Conservation (phyloP, 805 yeast species). For the Komagataella phaffii region DNA sequence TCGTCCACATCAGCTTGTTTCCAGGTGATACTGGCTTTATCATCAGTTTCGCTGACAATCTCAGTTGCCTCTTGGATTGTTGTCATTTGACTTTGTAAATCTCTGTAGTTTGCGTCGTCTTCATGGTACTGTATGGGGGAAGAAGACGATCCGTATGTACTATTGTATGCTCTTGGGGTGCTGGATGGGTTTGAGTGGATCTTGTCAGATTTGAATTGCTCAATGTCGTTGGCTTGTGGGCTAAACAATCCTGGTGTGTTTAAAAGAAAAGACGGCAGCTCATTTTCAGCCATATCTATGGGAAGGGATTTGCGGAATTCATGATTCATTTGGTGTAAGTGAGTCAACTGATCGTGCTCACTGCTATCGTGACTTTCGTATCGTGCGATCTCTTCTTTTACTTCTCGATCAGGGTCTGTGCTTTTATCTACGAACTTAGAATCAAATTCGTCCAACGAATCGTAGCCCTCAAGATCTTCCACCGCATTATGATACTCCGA, state of each 20-base stretch:
- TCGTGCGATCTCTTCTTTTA: not conserved
- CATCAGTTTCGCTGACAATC: not conserved
- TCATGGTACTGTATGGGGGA: not conserved
- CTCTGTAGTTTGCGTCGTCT: not conserved
- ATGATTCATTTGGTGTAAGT: not conserved
- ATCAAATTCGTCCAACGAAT: conserved; percentile 1
- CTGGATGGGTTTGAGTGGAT: not conserved
- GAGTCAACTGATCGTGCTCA: not conserved
- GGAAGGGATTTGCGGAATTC: not conserved
- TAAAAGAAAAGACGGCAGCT: not conserved
- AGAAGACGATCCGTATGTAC: not conserved
- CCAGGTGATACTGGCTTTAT: not conserved
- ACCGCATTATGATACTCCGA: not conserved
- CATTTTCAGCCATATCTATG: not conserved
- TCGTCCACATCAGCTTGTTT: conserved; percentile 6
- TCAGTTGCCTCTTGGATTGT: conserved; percentile 21
- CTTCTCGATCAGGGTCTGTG: not conserved
- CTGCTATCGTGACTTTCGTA: not conserved
- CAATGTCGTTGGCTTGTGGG: not conserved
- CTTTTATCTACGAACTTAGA: not conserved
- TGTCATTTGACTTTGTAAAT: conserved; percentile 14
- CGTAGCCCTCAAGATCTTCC: not conserved
- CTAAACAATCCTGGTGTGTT: not conserved
- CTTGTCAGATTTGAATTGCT: not conserved
- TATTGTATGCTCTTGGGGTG: not conserved